Percentiles rank a stretch among this genome's conserved stretches.
Conservation (phyloP, 2,329 filamentous ascomycete genomes). For the Calonectria crousiana region DNA sequence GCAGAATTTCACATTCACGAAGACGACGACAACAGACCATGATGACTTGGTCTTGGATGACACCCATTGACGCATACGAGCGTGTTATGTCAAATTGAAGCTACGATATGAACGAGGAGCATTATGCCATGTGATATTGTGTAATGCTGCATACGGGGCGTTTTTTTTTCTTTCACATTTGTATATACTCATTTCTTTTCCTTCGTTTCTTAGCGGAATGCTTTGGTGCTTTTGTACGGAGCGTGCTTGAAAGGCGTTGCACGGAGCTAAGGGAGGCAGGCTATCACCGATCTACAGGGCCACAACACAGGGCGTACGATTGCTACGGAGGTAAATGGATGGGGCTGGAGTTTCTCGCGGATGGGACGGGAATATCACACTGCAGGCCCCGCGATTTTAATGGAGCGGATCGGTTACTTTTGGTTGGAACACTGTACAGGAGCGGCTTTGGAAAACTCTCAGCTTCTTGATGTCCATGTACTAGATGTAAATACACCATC, state of each 20-base stretch:
- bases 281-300: conserved; percentile 10
- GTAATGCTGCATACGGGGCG: neutral
- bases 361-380: neutral
- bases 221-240: conserved; percentile 21
- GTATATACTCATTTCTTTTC: conserved; percentile 1
- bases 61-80: neutral
- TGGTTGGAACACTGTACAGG: neutral
- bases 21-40: conserved; percentile 46
- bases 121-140: conserved; percentile 4
- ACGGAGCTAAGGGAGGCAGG: neutral
- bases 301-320: conserved; percentile 16
- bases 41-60: conserved; percentile 17
- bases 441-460: conserved; percentile 16
- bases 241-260: conserved; percentile 23
- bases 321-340: neutral
- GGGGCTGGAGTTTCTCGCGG: neutral
- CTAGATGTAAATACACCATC: conserved; percentile 24
- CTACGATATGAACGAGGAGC: conserved; percentile 7
- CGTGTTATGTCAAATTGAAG: neutral
- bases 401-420: neutral
- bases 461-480: conserved; percentile 24
- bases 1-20: conserved; percentile 56
- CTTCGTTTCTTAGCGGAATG: neutral
- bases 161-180: neutral
- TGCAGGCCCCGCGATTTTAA: neutral